Percentiles rank a stretch among this genome's conserved stretches.
phyloP scores from a whole-genome alignment of 805 yeast genomes.

The Metschnikowia lochheadii region DNA sequence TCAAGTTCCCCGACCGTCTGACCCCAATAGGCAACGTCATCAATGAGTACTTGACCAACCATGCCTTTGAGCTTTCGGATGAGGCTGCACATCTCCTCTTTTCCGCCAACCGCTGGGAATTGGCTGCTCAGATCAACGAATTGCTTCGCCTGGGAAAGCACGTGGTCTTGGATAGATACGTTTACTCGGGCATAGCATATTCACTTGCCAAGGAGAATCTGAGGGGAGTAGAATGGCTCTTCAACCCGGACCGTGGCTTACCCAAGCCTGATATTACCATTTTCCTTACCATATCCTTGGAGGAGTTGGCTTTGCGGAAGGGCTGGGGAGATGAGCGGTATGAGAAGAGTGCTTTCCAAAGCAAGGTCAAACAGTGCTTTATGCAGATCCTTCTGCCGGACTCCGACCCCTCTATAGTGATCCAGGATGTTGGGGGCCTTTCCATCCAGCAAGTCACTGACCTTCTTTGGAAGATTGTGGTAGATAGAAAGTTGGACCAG shows the following conservation, averaged over 20 bases:
- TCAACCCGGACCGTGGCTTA: slow-evolving; percentile 74
- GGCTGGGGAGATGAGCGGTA: slow-evolving; percentile 96
- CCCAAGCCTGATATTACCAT: slow-evolving; percentile 83
- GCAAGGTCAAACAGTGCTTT: slow-evolving; percentile 62
- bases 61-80: slow-evolving; percentile 53
- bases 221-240: slow-evolving; percentile 68
- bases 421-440: slow-evolving; percentile 58
- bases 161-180: slow-evolving; percentile 79
- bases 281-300: slow-evolving; percentile 59
- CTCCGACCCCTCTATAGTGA: slow-evolving; percentile 29
- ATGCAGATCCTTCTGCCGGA: slow-evolving; percentile 35
- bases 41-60: slow-evolving; percentile 61
- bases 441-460: slow-evolving; percentile 51
- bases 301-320: slow-evolving; percentile 46
- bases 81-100: slow-evolving; percentile 83
- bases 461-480: slow-evolving; percentile 38
- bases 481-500: neutral
- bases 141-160: slow-evolving; percentile 49
- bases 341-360: slow-evolving; percentile 72
- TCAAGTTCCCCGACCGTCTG: slow-evolving; percentile 85
- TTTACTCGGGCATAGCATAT: slow-evolving; percentile 91
- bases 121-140: slow-evolving; percentile 43
- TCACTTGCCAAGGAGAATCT: slow-evolving; percentile 66
- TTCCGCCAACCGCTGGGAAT: slow-evolving; percentile 94
- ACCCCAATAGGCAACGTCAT: slow-evolving; percentile 80